Evolutionary conservation across 441 rosid genomes (phyloP).

Genomic region (Geranium incanum): DNA sequence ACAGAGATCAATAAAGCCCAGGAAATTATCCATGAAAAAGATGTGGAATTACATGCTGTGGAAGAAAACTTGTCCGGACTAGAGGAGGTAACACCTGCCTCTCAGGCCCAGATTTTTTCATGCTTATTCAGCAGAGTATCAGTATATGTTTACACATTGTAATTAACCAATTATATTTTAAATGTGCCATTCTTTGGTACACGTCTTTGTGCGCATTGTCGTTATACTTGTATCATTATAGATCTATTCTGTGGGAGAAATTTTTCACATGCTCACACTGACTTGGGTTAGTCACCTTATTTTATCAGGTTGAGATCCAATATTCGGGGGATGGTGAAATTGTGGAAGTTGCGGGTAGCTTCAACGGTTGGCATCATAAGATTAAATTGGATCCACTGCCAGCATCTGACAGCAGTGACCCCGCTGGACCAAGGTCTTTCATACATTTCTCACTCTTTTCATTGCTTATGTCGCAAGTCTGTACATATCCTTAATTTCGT

Average conservation of each 20-base stretch:
- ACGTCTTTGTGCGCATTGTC: background rate
- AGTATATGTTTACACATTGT: background rate
- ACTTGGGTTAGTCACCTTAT: constrained; percentile 7
- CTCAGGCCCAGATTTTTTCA: background rate
- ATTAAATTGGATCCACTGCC: constrained; percentile 69
- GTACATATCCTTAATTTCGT: background rate
- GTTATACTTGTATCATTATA: background rate
- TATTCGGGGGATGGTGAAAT: constrained; percentile 67
- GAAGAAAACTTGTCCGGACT: constrained; percentile 80
- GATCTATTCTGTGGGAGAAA: too few relatives aligned
- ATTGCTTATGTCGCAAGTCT: background rate
- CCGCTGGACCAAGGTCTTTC: constrained; percentile 40
- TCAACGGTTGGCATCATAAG: constrained; percentile 82
- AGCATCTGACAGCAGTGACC: constrained; percentile 28
- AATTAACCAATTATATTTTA: background rate
- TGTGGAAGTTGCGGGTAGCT: constrained; percentile 88
- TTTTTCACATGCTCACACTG: background rate
- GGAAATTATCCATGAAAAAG: constrained; percentile 56
- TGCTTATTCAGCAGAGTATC: background rate
- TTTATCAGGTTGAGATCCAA: constrained; percentile 57
- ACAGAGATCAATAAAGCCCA: constrained; percentile 63
- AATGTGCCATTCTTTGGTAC: background rate
- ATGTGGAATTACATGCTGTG: constrained; percentile 60
- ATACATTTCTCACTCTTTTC: background rate
- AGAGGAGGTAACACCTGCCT: constrained; percentile 49